These are phyloP conservation scores for Geotrichum carabidarum DNA, from an alignment of 1,139 yeast species.

Conservation along the genomic window DNA sequence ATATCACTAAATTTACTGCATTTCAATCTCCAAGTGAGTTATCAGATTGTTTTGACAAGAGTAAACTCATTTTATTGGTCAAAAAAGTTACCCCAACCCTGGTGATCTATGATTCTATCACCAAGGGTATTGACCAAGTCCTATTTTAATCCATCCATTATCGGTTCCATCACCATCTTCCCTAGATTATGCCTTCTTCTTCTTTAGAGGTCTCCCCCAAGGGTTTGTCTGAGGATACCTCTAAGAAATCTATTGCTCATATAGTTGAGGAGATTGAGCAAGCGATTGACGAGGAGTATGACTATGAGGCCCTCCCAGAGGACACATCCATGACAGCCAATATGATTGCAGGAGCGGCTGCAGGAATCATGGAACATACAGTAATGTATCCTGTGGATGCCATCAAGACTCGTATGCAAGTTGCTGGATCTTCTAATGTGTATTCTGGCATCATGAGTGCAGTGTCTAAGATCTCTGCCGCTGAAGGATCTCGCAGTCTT, in stretches of 20 bases:
- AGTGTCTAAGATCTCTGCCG: slow-evolving; percentile 67
- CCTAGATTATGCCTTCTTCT: too few relatives aligned
- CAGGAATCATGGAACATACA: slow-evolving; percentile 85
- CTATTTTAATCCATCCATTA: too few relatives aligned
- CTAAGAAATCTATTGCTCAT: background rate
- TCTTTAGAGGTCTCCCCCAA: background rate
- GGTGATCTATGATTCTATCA: too few relatives aligned
- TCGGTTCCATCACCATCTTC: too few relatives aligned
- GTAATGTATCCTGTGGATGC: slow-evolving; percentile 88
- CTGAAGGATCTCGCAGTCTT: slow-evolving; percentile 85
- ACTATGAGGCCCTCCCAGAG: slow-evolving; percentile 89
- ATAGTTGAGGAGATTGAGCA: background rate
- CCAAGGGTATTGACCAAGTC: too few relatives aligned
- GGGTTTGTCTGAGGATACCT: background rate
- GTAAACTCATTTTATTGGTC: too few relatives aligned
- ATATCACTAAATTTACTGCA: too few relatives aligned
- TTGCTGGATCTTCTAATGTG: slow-evolving; percentile 44
- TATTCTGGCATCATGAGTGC: slow-evolving; percentile 51
- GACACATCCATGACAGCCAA: slow-evolving; percentile 80
- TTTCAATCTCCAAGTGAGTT: too few relatives aligned
- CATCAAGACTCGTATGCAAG: slow-evolving; percentile 77
- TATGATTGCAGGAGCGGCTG: slow-evolving; percentile 89
- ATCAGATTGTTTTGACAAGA: too few relatives aligned
- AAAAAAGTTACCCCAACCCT: too few relatives aligned
- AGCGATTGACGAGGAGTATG: slow-evolving; percentile 39